These are phyloP conservation scores for Fonsecaea monophora DNA, from an alignment of 2,329 filamentous ascomycete species.

Conservation along the genomic window DNA sequence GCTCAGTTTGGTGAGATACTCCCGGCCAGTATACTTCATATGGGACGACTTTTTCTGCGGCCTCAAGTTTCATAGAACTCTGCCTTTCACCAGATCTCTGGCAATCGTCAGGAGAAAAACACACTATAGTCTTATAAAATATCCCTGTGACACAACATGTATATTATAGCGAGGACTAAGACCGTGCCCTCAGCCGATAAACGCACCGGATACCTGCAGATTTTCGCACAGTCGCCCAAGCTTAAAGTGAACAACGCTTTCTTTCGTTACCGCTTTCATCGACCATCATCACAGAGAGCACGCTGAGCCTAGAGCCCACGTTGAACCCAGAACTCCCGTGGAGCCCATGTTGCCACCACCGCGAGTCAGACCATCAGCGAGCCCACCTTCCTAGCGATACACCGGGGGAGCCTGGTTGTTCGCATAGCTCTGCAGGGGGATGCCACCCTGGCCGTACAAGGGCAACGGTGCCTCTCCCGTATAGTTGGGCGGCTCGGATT, in stretches of 20 bases:
- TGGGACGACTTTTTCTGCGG: not conserved
- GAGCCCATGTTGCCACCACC: not conserved
- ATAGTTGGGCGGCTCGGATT: slow-evolving; percentile 17
- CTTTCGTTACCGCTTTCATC: not conserved
- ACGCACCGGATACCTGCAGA: not conserved
- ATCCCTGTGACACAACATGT: not conserved
- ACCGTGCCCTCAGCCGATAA: not conserved
- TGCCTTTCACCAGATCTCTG: not conserved
- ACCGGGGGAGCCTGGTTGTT: slow-evolving; percentile 27
- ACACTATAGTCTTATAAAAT: not conserved
- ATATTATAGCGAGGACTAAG: not conserved
- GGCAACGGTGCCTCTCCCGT: slow-evolving; percentile 21
- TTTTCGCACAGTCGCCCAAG: not conserved
- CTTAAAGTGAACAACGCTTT: not conserved
- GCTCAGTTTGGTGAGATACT: too few relatives aligned
- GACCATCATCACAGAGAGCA: not conserved
- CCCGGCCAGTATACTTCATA: not conserved
- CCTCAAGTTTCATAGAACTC: not conserved
- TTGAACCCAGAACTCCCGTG: not conserved
- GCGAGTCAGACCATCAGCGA: not conserved
- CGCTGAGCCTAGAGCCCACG: too few relatives aligned
- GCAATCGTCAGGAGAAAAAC: not conserved
- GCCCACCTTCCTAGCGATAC: slow-evolving; percentile 24
- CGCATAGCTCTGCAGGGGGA: slow-evolving; percentile 32
- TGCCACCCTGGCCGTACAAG: slow-evolving; percentile 30